Percentiles rank a stretch among this genome's conserved stretches.
Conservation (phyloP, 257 asterid genomes). For the Jacaranda copaia region DNA sequence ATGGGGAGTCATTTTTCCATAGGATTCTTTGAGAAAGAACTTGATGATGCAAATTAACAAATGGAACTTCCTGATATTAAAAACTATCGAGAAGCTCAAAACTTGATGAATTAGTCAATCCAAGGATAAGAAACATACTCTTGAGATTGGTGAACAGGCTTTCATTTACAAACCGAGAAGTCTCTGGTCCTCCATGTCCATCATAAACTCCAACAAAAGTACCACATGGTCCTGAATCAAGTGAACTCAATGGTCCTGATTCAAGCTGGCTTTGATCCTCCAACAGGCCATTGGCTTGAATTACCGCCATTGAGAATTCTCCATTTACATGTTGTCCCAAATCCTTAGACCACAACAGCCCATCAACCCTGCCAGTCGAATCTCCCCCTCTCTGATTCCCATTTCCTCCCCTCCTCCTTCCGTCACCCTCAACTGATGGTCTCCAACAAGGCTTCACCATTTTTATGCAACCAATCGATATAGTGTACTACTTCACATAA, state of each 20-base stretch:
- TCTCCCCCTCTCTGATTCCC: constrained; percentile 53
- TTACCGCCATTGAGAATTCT: constrained; percentile 89
- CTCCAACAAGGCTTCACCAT: constrained; percentile 95
- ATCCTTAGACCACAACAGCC: constrained; percentile 90
- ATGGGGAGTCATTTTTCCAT: neutral
- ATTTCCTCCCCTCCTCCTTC: constrained; percentile 47
- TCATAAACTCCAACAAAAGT: constrained; percentile 92
- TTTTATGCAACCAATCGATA: constrained; percentile 36
- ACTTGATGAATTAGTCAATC: constrained; percentile 7
- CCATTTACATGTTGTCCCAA: constrained; percentile 78
- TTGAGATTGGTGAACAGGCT: constrained; percentile 73
- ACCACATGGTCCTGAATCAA: constrained; percentile 80
- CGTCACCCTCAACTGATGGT: constrained; percentile 77
- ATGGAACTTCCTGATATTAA: constrained; percentile 8
- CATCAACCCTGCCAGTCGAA: constrained; percentile 68
- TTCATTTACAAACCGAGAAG: constrained; percentile 78
- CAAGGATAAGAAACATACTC: constrained; percentile 61
- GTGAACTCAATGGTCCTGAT: constrained; percentile 78
- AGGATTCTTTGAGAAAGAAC: neutral
- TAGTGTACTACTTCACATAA: constrained; percentile 27
- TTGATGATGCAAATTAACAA: constrained; percentile 15
- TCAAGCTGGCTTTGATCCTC: constrained; percentile 97
- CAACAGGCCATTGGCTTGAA: constrained; percentile 86
- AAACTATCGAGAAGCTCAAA: constrained; percentile 15
- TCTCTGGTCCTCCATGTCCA: constrained; percentile 99